phyloP scores from a whole-genome alignment of 2,329 filamentous ascomycete genomes.

The Hymenoscyphus albidus region DNA sequence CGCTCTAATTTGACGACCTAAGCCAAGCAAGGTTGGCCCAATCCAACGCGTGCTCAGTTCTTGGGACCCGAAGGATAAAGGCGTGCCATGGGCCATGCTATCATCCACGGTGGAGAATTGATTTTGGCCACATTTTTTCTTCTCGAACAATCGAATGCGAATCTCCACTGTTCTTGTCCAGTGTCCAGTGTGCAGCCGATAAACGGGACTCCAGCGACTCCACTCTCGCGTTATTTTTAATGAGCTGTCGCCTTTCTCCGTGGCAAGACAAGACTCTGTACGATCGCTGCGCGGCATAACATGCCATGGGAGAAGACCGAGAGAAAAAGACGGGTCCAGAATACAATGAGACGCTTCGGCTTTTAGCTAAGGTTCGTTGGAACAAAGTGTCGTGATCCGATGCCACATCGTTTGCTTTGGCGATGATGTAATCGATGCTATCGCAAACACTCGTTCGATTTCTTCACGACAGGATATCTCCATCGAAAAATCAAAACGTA shows the following conservation, averaged over 20 bases:
- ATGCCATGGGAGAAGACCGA: not conserved
- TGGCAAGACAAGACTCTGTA: too few relatives aligned
- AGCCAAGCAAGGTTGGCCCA: too few relatives aligned
- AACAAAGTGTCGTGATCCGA: not conserved
- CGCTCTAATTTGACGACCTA: not conserved
- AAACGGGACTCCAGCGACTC: not conserved
- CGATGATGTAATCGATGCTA: not conserved
- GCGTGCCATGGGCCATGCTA: too few relatives aligned
- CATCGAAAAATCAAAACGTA: not conserved
- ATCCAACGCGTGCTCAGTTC: not conserved
- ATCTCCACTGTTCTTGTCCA: not conserved
- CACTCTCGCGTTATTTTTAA: too few relatives aligned
- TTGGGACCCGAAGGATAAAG: not conserved
- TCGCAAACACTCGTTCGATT: not conserved
- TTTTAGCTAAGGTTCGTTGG: not conserved
- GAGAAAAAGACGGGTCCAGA: not conserved
- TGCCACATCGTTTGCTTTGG: not conserved
- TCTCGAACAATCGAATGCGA: not conserved
- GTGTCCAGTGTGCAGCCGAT: not conserved
- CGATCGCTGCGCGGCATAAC: too few relatives aligned
- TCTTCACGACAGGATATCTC: not conserved
- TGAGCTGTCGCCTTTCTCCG: too few relatives aligned
- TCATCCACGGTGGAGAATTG: not conserved
- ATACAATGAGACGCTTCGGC: too few relatives aligned
- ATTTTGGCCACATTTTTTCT: not conserved